Evolutionary conservation across 192 early-diverging fungal genomes (phyloP), one percentile per base, ranked within the genome.

Genomic region (Thamnidium elegans): DNA sequence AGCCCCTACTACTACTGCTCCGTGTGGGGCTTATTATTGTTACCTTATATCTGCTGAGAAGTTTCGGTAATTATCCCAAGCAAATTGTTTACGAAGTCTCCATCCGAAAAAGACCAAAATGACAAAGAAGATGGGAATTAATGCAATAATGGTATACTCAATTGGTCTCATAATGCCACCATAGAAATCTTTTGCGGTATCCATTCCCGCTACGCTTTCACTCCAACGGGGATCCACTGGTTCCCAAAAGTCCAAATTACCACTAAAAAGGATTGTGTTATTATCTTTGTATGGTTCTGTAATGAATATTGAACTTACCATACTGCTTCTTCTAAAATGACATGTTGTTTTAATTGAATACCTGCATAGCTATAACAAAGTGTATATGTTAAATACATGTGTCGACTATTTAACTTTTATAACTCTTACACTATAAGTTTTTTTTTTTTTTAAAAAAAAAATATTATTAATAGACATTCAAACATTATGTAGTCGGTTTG

Each of bases 11-110:
- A 36, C n/a, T n/a, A n/a, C n/a, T n/a, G n/a, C n/a, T n/a, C n/a
- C n/a, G 34, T 42, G 39, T 59, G 34, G 21, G 32, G 1, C 20
- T 42, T 21, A 58, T 36, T 11, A 17, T 46, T 45, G 43, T 34
- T 17, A 72, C 70, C 63, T 66, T 8, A 77, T 32, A 63, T 80
- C 79, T 13, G 72, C 79, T 13, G 75, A 75, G 50, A 78, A 80
- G 13, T 58, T 69, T 39, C 68, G 63, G 62, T 80, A 80, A 54
- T 75, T 77, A 26, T 80, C 74, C 78, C 79, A 80, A 14, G 73
- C 79, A 65, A 80, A 78, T 11, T 68, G 58, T 36, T 65, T 78
- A n/a, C 58, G 52, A 11, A 80, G 56, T 56, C 65, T 55, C 54
- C 62, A 73, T 6, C 63, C 55, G 13, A 77, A 63, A 31, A 32